These are phyloP conservation scores for Aspergillus kassunensis DNA, from an alignment of 495 filamentous ascomycete species.

Conservation along the genomic window DNA sequence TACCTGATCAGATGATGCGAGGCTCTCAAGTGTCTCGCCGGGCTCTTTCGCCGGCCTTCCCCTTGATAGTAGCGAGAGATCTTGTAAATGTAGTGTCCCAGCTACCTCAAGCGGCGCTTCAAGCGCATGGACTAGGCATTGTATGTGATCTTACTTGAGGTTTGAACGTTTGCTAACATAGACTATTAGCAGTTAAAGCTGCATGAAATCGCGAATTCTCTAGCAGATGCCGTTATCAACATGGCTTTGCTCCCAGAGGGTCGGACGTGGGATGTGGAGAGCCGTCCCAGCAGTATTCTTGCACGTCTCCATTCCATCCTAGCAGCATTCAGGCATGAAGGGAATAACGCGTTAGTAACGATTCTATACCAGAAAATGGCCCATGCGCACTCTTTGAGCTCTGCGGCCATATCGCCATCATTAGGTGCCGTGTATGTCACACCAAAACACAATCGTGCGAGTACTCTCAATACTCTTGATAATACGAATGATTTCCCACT, in stretches of 20 bases:
- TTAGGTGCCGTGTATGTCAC: background rate
- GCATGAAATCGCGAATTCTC: conserved; percentile 43
- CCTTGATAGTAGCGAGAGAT: conserved; percentile 39
- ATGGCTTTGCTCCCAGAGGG: conserved; percentile 10
- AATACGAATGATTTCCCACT: too few relatives aligned
- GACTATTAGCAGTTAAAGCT: conserved; percentile 39
- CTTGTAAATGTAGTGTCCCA: conserved; percentile 36
- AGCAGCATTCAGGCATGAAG: conserved; percentile 27
- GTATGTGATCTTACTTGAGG: conserved; percentile 12
- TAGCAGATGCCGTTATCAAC: conserved; percentile 40
- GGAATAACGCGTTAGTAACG: conserved; percentile 27
- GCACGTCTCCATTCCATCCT: conserved; percentile 31
- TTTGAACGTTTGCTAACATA: conserved; percentile 3
- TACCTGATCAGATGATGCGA: conserved; percentile 19
- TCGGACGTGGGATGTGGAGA: conserved; percentile 14
- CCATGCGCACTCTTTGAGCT: conserved; percentile 10
- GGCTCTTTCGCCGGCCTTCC: conserved; percentile 26
- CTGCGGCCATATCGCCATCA: background rate
- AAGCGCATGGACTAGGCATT: conserved; percentile 35
- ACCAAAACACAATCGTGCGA: background rate
- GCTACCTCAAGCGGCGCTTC: conserved; percentile 32
- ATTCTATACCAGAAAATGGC: conserved; percentile 30
- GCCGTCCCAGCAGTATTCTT: conserved; percentile 26
- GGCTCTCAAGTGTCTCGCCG: background rate
- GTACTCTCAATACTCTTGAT: too few relatives aligned